Percentiles rank a stretch among this genome's conserved stretches.
These are phyloP conservation scores for Corymbia maculata DNA, from an alignment of 345 rosid genomes.

Conservation along the genomic window DNA sequence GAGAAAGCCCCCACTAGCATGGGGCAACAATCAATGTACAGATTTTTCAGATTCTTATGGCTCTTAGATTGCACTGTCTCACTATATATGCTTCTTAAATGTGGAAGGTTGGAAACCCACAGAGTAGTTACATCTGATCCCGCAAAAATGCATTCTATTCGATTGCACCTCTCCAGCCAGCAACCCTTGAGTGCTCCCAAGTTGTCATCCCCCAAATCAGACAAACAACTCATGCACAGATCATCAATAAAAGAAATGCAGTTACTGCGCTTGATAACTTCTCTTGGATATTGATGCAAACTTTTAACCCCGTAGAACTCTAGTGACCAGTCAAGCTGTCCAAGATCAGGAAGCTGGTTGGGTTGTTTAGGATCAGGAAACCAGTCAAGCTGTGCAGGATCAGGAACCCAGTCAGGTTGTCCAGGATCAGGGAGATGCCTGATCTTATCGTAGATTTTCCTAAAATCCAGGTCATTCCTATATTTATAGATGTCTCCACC, in stretches of 20 bases:
- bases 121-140: slow-evolving; percentile 9
- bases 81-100: slow-evolving; percentile 10
- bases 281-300: background rate
- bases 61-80: background rate
- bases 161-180: slow-evolving; percentile 22
- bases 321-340: background rate
- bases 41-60: slow-evolving; percentile 19
- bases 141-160: slow-evolving; percentile 9
- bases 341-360: background rate
- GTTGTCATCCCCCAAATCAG: slow-evolving; percentile 9
- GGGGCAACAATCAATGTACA: slow-evolving; percentile 43
- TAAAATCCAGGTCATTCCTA: background rate
- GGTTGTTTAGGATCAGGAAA: background rate
- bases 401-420: background rate
- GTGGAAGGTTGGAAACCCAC: slow-evolving; percentile 27
- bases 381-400: background rate
- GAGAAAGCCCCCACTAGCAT: slow-evolving; percentile 18
- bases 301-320: slow-evolving; percentile 22
- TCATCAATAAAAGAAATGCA: slow-evolving; percentile 17
- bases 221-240: slow-evolving; percentile 5
- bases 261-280: slow-evolving; percentile 5
- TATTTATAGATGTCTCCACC: background rate
- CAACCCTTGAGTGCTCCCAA: slow-evolving; percentile 13
- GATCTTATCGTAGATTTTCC: background rate
- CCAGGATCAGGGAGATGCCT: background rate